Percentiles rank a stretch among this genome's conserved stretches.
Conservation (phyloP, 225 moss, liverwort and hornwort species). For the Polytrichum commune region DNA sequence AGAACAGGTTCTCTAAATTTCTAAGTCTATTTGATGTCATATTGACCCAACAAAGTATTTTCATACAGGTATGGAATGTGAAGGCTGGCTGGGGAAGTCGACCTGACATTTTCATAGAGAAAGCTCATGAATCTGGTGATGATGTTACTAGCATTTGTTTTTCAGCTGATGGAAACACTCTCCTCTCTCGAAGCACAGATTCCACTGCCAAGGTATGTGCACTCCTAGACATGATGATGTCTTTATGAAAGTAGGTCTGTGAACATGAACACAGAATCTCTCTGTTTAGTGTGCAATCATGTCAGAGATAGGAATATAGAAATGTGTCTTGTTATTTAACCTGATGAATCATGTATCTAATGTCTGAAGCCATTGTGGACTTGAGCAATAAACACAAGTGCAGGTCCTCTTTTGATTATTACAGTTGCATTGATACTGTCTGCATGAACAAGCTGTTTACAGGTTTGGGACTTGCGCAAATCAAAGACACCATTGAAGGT, state of each 20-base stretch:
- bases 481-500: conserved; percentile 61
- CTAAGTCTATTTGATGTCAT: neutral
- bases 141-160: conserved; percentile 94
- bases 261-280: neutral
- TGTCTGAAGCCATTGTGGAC: too few relatives aligned
- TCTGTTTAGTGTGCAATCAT: too few relatives aligned
- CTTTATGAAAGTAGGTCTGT: neutral
- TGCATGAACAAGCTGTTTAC: conserved; percentile 2
- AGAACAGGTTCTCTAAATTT: neutral
- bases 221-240: too few relatives aligned
- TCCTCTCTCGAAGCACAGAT: conserved; percentile 92
- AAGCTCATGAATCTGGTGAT: conserved; percentile 91
- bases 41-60: neutral
- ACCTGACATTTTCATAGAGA: conserved; percentile 88
- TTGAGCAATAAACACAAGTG: too few relatives aligned
- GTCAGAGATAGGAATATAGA: too few relatives aligned
- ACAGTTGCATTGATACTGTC: neutral
- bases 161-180: conserved; percentile 86
- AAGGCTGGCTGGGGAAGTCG: conserved; percentile 99
- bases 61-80: conserved; percentile 85
- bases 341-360: neutral
- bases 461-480: conserved; percentile 98
- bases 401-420: too few relatives aligned
- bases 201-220: conserved; percentile 76
- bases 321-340: neutral